Evolutionary conservation across 108 stramenopile species (phyloP).

Genomic region (Pseudonitzschia pungens): DNA sequence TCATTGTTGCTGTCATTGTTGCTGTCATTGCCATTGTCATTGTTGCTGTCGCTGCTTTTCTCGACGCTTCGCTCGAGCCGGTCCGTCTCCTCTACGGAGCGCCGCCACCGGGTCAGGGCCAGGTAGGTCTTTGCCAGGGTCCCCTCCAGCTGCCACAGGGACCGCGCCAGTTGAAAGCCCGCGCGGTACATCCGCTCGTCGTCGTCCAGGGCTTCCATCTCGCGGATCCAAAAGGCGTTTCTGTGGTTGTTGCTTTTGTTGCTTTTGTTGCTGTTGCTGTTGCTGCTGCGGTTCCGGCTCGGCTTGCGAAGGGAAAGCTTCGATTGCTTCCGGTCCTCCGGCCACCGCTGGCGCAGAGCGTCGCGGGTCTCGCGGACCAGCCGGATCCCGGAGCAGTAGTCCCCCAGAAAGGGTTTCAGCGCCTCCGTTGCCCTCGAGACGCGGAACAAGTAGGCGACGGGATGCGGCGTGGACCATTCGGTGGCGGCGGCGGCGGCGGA

Average conservation of each 20-base stretch:
- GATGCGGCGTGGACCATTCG: background rate
- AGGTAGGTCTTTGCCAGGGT: background rate
- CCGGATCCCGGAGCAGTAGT: background rate
- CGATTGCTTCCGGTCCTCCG: no score
- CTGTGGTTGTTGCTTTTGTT: background rate
- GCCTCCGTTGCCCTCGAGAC: background rate
- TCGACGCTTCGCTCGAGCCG: background rate
- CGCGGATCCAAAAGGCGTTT: background rate
- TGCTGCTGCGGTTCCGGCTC: no score
- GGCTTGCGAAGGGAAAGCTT: no score
- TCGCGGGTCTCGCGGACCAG: background rate
- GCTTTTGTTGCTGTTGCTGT: no score
- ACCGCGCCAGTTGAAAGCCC: background rate
- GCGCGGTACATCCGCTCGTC: background rate
- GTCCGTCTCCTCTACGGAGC: background rate
- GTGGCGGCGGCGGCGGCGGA: background rate
- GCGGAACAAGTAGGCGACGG: background rate
- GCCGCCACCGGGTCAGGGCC: background rate
- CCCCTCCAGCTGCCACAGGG: background rate
- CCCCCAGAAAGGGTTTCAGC: background rate
- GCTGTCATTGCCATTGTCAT: background rate
- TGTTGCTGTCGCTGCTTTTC: background rate
- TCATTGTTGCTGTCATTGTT: slow-evolving; percentile 9
- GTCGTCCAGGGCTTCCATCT: background rate
- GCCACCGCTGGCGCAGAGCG: background rate